Evolutionary conservation across 1,284 basidiomycete species (phyloP), one percentile per base, ranked within the genome.

Genomic region (Boletellus deceptivus): DNA sequence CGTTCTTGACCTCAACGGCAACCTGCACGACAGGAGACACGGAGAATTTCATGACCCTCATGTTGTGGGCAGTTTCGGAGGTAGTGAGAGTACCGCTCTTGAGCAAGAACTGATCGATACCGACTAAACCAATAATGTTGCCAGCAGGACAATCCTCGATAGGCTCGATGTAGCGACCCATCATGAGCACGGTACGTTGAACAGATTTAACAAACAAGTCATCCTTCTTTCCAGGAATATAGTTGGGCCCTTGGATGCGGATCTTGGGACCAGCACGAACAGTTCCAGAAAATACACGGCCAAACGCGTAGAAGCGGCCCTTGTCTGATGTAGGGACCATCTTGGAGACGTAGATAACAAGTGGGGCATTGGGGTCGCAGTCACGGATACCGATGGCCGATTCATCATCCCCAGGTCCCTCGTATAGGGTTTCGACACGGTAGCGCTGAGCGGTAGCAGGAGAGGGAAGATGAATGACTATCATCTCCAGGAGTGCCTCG

Each of bases 321-420:
- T 99, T 99, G 78, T 99, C 97, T 65, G 96, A 97, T 53, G 97
- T 99, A 60, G 97, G 97, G 62, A 99, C 96, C 97, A 99, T 99
- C 87, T 99, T 99, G 66, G 97, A 99, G 77, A 99, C 83, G 78
- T 99, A 99, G 64, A 98, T 84, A 74, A 99, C 95, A 62, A 99
- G 89, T 60, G 97, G 97, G 59, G 86, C 97, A 58, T 89, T 91
- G 72, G 97, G 89, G 77, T 99, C 93, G 73, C 97, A 99, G 76
- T 99, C 95, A 59, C 97, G 89, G 78, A 99, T 97, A 80, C 87
- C 93, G 66, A 98, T 94, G 65, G 97, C 97, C 54, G 93, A 96
- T 77, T 99, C 96, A 71, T 99, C 97, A 75, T 99, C 97, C 91
- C 98, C 91, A 67, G 97, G 97, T 72, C 97, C 97, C 74, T 99